Evolutionary conservation across 257 asterid species (phyloP), one percentile per base, ranked within the genome.

Genomic region (Apocynum venetum): DNA sequence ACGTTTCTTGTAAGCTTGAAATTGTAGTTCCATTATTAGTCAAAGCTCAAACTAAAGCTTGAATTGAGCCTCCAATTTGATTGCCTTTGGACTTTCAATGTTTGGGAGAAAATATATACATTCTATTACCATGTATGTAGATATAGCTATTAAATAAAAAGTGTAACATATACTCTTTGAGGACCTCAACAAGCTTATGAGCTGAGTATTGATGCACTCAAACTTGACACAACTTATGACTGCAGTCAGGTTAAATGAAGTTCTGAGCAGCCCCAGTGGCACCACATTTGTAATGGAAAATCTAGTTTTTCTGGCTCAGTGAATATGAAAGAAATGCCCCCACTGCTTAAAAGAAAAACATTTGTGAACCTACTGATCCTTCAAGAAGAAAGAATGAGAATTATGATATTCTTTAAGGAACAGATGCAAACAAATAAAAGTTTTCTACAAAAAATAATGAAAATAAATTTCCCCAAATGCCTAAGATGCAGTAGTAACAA

Each of bases 31-130:
- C 73, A 40, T 41, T 67, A 53, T 68, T 68, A 68, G 52, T 44
- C 52, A 43, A 40, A 38, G 73, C 73, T 43, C 20, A 63, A 61
- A 61, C 43, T 67, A 47, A 68, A 68, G 51, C 73, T n/a, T 41
- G 48, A 68, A 36, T 63, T 35, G 46, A 43, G 52, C 6, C 6
- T 19, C 52, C 6, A 19, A 4, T 66, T 43, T 68, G 52, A 8
- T 17, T 41, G 38, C 19, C 51, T 63, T 35, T 35, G 46, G 67
- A 35, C 44, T 25, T 36, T 63, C 52, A 68, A 43, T 17, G 31
- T 14, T 14, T 40, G 25, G 71, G 31, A 12, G 11, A 65, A 35
- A 35, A 13, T 36, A 36, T 10, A 35, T 6, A 25, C 5, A 64
- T 11, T 64, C n/a, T 38, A 17, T 35, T 19, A 65, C 49, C 11